Evolutionary conservation across 2,329 filamentous ascomycete species (phyloP), one percentile per base, ranked within the genome.

Genomic region (Ophiocordyceps polyrhachis-furcata): DNA sequence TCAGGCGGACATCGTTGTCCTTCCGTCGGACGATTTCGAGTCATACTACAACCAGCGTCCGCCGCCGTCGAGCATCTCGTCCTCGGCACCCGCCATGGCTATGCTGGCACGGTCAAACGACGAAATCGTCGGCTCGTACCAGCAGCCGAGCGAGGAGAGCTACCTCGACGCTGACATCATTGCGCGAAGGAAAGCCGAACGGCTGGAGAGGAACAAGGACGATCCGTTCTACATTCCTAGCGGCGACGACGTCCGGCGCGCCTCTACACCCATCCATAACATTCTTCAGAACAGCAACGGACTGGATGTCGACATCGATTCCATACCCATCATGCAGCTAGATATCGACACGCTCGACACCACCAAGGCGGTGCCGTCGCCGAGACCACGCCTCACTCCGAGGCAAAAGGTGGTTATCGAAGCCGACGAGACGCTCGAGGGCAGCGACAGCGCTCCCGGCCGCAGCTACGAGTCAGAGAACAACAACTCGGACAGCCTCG

Each of bases 281-380:
- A 85, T 91, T 46, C 66, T 83, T 3, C 72, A 76, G 47, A 77
- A 71, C 47, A 77, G 76, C 46, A 88, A 89, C 56, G 81, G 79
- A 2, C 78, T 81, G 2, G 81, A 83, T 41, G 66, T 96, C 9
- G 89, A 98, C 57, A 81, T 98, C 40, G 91, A 98, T 61, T 76
- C 85, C 2, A 98, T 98, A 53, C 91, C 91, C 2, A 89, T 98
- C 54, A 91, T 98, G 78, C 79, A 93, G 57, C 71, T 98, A 42
- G 80, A 93, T 49, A 71, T 95, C 8, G 79, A 80, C 29, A 73
- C 71, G 48, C 58, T 71, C 9, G 52, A 51, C 9, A 53, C 57
- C n/a, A 14, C 35, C 43, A 53, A 48, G 43, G 49, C 56, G 14
- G 46, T 55, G 14, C 47, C 61, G 49, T 52, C 62, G 49, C 56